phyloP scores from a whole-genome alignment of 2,329 filamentous ascomycete species.

The Sporothrix mexicana region DNA sequence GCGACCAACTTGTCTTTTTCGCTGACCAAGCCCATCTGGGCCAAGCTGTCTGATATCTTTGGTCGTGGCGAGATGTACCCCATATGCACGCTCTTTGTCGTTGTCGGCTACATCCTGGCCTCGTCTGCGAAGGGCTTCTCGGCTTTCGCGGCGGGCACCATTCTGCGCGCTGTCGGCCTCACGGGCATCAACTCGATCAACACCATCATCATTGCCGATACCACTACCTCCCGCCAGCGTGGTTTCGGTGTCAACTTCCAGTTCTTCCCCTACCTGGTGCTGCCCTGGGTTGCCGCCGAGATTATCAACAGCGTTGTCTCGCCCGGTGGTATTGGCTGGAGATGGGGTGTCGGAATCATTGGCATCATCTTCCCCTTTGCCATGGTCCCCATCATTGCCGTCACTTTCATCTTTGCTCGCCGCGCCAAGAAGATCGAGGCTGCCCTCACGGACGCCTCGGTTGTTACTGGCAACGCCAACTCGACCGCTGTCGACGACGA shows the following conservation, averaged over 20 bases:
- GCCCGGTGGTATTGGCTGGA: slow-evolving; percentile 51
- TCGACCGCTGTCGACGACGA: slow-evolving; percentile 14
- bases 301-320: slow-evolving; percentile 48
- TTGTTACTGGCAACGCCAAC: not conserved
- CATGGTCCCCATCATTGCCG: slow-evolving; percentile 55
- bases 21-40: slow-evolving; percentile 64
- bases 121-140: slow-evolving; percentile 59
- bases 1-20: slow-evolving; percentile 51
- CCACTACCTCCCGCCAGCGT: slow-evolving; percentile 58
- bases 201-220: slow-evolving; percentile 68
- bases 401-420: slow-evolving; percentile 55
- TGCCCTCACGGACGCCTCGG: slow-evolving; percentile 47
- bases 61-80: slow-evolving; percentile 66
- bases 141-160: slow-evolving; percentile 58
- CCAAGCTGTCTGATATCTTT: slow-evolving; percentile 66
- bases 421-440: slow-evolving; percentile 51
- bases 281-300: slow-evolving; percentile 61
- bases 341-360: slow-evolving; percentile 64
- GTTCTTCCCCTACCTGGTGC: slow-evolving; percentile 61
- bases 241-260: slow-evolving; percentile 57
- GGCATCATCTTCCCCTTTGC: slow-evolving; percentile 60
- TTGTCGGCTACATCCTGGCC: slow-evolving; percentile 63
- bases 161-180: slow-evolving; percentile 65
- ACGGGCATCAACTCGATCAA: slow-evolving; percentile 66
- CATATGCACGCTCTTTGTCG: slow-evolving; percentile 59